These are phyloP conservation scores for Paecilomyces formosus DNA, from an alignment of 2,329 filamentous ascomycete genomes.

Conservation along the genomic window DNA sequence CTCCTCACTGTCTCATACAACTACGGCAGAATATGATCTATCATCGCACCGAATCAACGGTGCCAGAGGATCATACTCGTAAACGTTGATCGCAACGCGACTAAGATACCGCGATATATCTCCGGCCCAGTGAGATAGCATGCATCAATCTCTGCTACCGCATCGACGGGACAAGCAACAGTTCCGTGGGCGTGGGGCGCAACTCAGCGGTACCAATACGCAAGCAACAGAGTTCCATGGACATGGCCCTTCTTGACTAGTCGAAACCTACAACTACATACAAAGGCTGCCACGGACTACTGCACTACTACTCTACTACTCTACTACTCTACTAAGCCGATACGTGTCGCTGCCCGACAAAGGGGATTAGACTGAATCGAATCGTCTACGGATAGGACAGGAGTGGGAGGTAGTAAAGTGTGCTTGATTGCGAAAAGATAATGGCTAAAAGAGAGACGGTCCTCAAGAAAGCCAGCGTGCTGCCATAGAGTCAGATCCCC, in stretches of 20 bases:
- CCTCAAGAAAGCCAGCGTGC: neutral
- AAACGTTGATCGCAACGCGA: neutral
- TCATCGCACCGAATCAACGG: no score
- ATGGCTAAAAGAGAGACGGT: neutral
- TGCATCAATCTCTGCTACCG: neutral
- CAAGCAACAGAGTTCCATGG: neutral
- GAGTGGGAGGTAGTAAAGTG: neutral
- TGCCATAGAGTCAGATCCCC: slow-evolving; percentile 3
- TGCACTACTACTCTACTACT: neutral
- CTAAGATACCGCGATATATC: neutral
- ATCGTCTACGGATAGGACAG: neutral
- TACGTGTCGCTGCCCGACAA: neutral
- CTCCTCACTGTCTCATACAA: neutral
- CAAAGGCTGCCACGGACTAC: neutral
- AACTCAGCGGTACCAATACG: neutral
- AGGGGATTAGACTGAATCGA: neutral
- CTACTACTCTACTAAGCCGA: neutral
- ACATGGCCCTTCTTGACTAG: neutral
- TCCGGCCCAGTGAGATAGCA: neutral
- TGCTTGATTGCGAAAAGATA: neutral
- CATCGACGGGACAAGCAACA: neutral
- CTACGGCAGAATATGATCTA: no score
- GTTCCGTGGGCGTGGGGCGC: neutral
- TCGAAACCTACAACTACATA: neutral
- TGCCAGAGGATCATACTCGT: no score